Conservation (phyloP, 164 flowering plant species). For the Chimonanthus salicifolius region DNA sequence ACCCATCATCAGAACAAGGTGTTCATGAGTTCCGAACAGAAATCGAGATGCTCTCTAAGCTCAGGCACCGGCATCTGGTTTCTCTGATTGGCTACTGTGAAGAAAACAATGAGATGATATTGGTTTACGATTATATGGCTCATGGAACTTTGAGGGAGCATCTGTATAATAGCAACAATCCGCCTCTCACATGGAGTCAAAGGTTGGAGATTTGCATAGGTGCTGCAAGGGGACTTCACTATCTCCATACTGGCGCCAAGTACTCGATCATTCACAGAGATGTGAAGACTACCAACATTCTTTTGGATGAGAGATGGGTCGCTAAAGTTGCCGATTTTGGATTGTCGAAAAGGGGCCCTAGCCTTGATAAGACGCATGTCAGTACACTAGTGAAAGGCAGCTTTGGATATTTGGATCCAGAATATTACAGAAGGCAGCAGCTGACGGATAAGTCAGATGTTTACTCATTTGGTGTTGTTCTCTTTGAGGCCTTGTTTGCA, state of each 20-base stretch:
- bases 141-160: conserved; percentile 24
- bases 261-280: conserved; percentile 17
- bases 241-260: conserved; percentile 20
- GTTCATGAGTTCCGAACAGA: conserved; percentile 56
- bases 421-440: conserved; percentile 17
- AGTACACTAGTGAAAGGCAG: conserved; percentile 21
- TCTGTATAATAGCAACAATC: conserved; percentile 14
- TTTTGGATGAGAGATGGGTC: conserved; percentile 16
- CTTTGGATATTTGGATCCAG: conserved; percentile 19
- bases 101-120: conserved; percentile 22
- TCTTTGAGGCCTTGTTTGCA: conserved; percentile 41
- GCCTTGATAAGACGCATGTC: conserved; percentile 14
- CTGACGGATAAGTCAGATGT: conserved; percentile 18
- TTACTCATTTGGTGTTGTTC: conserved; percentile 19
- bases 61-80: conserved; percentile 16
- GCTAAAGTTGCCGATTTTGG: conserved; percentile 20
- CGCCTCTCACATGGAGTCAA: conserved; percentile 21
- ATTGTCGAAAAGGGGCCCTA: conserved; percentile 14
- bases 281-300: conserved; percentile 19
- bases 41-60: conserved; percentile 18
- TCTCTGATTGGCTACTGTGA: conserved; percentile 18
- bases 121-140: conserved; percentile 27
- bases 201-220: conserved; percentile 19
- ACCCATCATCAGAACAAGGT: conserved; percentile 65
- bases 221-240: conserved; percentile 18